Conservation (phyloP, 768 basidiomycete species). For the Termitomyces sp. region DNA sequence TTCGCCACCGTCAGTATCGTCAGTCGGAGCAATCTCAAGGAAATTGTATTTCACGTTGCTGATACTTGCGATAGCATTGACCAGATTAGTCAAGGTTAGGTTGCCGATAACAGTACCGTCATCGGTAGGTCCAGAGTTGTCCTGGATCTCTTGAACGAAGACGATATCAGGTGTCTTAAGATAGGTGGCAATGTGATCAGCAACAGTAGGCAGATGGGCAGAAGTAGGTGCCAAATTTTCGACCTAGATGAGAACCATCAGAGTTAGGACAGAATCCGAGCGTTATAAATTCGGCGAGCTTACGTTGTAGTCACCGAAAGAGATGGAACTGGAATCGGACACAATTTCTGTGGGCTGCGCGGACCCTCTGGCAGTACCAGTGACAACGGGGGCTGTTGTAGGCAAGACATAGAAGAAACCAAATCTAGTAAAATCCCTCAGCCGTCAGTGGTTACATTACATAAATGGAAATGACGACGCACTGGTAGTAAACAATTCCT, state of each 20-base stretch:
- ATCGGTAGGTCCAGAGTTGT: constrained; percentile 50
- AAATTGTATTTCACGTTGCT: constrained; percentile 48
- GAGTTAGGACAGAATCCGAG: neutral
- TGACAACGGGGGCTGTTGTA: constrained; percentile 48
- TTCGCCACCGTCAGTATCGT: constrained; percentile 57
- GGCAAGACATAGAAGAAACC: constrained; percentile 61
- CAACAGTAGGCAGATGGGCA: constrained; percentile 46
- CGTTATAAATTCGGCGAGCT: constrained; percentile 10
- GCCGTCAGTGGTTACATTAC: neutral
- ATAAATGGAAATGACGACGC: constrained; percentile 17
- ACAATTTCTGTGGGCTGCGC: constrained; percentile 40
- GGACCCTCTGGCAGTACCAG: constrained; percentile 33
- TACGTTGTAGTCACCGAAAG: constrained; percentile 63
- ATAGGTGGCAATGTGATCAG: constrained; percentile 48
- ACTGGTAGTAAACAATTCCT: constrained; percentile 57
- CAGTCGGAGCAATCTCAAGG: constrained; percentile 48
- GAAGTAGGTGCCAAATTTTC: constrained; percentile 56
- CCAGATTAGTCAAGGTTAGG: constrained; percentile 48
- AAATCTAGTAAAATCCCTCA: constrained; percentile 25
- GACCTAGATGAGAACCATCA: constrained; percentile 31
- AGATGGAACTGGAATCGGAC: constrained; percentile 36
- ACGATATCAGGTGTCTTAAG: constrained; percentile 56
- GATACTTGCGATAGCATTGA: constrained; percentile 43
- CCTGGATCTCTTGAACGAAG: constrained; percentile 66
- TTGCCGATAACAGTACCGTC: constrained; percentile 55